Evolutionary conservation across 768 basidiomycete genomes (phyloP).

Genomic region (Lactarius tabidus): DNA sequence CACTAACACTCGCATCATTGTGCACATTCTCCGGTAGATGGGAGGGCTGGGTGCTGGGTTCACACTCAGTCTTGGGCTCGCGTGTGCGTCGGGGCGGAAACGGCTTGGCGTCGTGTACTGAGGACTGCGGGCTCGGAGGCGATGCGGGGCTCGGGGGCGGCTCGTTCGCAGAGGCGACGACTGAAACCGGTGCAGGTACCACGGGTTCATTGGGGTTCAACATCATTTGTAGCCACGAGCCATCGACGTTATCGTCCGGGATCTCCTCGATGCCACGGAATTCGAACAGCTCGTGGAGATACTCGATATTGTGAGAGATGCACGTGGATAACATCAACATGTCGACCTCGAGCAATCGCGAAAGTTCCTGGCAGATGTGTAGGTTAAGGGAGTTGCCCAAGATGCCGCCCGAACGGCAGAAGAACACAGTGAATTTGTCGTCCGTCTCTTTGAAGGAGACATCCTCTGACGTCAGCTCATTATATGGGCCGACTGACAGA

Average conservation of each 20-base stretch:
- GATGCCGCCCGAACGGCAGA: conserved; percentile 4
- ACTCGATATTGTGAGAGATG: too few species aligned
- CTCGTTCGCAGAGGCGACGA: too few species aligned
- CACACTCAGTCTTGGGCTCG: neutral
- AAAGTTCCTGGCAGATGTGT: conserved; percentile 8
- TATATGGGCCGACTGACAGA: conserved; percentile 2
- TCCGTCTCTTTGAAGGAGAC: conserved; percentile 7
- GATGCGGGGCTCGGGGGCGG: neutral
- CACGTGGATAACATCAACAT: conserved; percentile 9
- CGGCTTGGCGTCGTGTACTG: neutral
- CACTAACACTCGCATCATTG: too few species aligned
- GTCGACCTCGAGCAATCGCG: conserved; percentile 10
- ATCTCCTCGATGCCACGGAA: conserved; percentile 4
- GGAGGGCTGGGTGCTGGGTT: neutral
- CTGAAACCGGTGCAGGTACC: neutral
- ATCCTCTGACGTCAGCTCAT: conserved; percentile 2
- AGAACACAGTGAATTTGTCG: conserved; percentile 13
- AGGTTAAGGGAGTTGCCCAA: conserved; percentile 9
- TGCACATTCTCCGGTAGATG: neutral
- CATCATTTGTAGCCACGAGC: conserved; percentile 18
- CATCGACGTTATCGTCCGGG: neutral
- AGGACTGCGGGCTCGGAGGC: neutral
- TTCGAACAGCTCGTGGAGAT: neutral
- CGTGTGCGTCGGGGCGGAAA: conserved; percentile 8
- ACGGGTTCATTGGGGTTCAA: conserved; percentile 12